Evolutionary conservation across 2,329 filamentous ascomycete species (phyloP).

Genomic region (Sporothrix euskadiensis): DNA sequence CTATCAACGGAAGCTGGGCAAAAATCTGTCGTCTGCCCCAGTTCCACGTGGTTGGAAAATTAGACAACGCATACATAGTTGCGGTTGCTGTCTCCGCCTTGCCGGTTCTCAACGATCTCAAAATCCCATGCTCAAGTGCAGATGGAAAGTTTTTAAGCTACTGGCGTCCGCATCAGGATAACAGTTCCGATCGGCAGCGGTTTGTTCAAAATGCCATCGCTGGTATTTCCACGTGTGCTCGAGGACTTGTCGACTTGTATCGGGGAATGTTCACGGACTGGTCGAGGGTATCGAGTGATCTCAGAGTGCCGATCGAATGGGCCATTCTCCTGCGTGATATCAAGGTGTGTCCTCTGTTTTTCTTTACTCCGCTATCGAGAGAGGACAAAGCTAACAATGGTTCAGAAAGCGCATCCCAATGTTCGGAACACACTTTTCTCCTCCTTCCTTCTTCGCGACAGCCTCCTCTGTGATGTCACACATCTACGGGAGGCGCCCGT

Average conservation of each 20-base stretch:
- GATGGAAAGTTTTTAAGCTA: neutral
- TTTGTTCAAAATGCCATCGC: conserved; percentile 7
- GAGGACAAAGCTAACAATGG: neutral
- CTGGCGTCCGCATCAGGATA: neutral
- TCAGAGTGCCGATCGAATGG: neutral
- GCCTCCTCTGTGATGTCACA: neutral
- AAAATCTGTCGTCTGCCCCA: neutral
- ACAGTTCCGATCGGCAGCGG: neutral
- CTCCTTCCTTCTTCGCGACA: neutral
- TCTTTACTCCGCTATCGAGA: neutral
- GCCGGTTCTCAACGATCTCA: neutral
- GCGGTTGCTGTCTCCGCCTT: neutral
- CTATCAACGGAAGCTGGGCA: neutral
- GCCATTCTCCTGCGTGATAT: neutral
- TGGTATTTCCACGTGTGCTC: neutral
- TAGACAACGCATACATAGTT: neutral
- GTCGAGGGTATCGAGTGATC: neutral
- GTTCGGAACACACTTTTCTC: neutral
- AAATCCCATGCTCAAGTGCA: neutral
- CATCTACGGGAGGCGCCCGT: neutral
- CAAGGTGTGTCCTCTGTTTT: neutral
- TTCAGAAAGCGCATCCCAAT: neutral
- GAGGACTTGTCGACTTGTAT: conserved; percentile 2
- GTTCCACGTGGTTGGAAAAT: neutral
- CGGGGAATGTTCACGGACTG: neutral